Evolutionary conservation across 768 basidiomycete genomes (phyloP).

Genomic region (Butyriboletus loyo): DNA sequence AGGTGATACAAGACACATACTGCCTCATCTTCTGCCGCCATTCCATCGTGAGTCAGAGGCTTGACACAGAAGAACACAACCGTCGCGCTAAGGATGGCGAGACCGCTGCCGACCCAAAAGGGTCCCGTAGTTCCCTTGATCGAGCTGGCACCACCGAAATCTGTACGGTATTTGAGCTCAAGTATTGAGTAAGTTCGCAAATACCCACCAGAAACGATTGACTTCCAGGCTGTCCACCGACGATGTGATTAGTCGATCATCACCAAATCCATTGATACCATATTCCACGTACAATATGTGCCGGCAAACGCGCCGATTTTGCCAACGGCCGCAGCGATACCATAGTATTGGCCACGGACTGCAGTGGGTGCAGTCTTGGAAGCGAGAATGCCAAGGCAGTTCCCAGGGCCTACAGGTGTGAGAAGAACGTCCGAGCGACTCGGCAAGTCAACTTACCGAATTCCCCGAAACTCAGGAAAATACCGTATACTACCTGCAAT

Average conservation of each 20-base stretch:
- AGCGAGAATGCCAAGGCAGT: conserved; percentile 82
- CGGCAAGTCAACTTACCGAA: conserved; percentile 46
- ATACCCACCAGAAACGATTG: conserved; percentile 57
- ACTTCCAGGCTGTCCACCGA: conserved; percentile 51
- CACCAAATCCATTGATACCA: background rate
- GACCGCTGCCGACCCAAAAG: conserved; percentile 84
- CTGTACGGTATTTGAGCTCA: conserved; percentile 24
- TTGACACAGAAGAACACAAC: conserved; percentile 70
- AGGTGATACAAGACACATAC: conserved; percentile 36
- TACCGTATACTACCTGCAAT: conserved; percentile 75
- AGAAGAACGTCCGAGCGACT: background rate
- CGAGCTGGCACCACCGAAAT: conserved; percentile 55
- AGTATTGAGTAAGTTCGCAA: background rate
- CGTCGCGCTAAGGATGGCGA: conserved; percentile 76
- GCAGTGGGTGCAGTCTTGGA: conserved; percentile 85
- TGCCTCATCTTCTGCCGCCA: conserved; percentile 68
- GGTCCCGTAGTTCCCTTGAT: conserved; percentile 74
- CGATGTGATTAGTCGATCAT: conserved; percentile 3
- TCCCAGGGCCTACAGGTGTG: conserved; percentile 61
- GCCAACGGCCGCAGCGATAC: conserved; percentile 79
- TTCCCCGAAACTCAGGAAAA: conserved; percentile 89
- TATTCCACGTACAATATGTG: conserved; percentile 61
- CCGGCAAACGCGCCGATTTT: conserved; percentile 84
- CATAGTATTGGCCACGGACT: conserved; percentile 83
- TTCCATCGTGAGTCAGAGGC: conserved; percentile 74